Conservation (phyloP, 1,139 yeast genomes). For the Debaryomyces singareniensis region DNA sequence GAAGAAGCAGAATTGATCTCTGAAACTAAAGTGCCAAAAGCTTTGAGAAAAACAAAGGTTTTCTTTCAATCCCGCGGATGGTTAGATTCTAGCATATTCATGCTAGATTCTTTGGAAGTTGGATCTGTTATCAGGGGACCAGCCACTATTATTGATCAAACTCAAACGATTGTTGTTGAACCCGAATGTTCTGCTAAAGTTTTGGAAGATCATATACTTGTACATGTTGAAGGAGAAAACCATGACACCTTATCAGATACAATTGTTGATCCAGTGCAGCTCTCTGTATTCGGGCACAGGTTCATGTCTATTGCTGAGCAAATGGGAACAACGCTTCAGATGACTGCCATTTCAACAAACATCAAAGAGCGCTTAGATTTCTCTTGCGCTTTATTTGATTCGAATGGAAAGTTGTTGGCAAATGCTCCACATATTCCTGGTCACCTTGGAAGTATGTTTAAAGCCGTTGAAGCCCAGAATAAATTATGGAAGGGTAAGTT, state of each 20-base stretch:
- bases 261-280: conserved; percentile 48
- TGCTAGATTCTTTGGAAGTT: conserved; percentile 36
- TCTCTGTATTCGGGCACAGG: conserved; percentile 63
- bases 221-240: conserved; percentile 11
- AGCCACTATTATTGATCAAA: conserved; percentile 68
- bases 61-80: conserved; percentile 25
- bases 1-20: conserved; percentile 9
- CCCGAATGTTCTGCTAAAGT: conserved; percentile 54
- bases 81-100: conserved; percentile 39
- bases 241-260: conserved; percentile 10
- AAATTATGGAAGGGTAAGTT: conserved; percentile 48
- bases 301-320: conserved; percentile 76
- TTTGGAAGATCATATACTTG: conserved; percentile 39
- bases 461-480: conserved; percentile 55
- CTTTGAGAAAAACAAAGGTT: conserved; percentile 6
- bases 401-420: conserved; percentile 60
- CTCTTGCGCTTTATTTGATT: conserved; percentile 67
- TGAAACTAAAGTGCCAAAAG: neutral
- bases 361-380: conserved; percentile 67
- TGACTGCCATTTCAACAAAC: conserved; percentile 56
- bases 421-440: conserved; percentile 75
- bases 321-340: conserved; percentile 64
- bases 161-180: conserved; percentile 70
- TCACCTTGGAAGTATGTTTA: conserved; percentile 69
- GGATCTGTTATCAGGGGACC: conserved; percentile 60